Base-by-base conservation (phyloP, 768 basidiomycete species). In the Tremella fuciformis region DNA sequence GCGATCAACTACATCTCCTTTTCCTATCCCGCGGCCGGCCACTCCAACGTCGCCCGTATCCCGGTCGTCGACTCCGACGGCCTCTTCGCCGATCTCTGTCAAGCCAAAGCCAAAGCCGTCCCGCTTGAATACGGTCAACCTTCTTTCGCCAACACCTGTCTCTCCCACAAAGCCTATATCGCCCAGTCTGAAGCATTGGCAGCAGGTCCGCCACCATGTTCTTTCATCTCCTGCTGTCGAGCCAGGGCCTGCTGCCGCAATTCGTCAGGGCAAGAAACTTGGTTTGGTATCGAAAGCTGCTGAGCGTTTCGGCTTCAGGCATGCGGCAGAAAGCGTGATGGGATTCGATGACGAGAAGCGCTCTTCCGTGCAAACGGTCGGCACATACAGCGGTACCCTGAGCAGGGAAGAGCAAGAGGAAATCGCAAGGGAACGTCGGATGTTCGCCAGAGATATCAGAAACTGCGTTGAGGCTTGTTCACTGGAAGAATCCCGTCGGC, bases 161-260 rank as follows among this genome's bases (percentile, higher is more conserved):
- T 63, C 66, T 0, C 70, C 67, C 1, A 65, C 58, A 4, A 66
- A 63, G 49, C 42, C 61, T 6, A 54, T 70, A n/a, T 70, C 68
- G 3, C 71, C 71, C 3, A 60, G 64, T 24, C 57, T 70, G 38
- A 62, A 68, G 50, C 71, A 73, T 42, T 73, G 71, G 71, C 68
- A 70, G 26, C 69, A 70, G 39, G 68, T 73, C 50, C 64, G 71
- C 18, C n/a, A 50, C 8, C 66, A 70, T 51, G 71, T 73, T 13
- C 53, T 73, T 13, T 61, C 59, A 8, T 61, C 66, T 8, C 62
- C 64, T 16, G 50, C 48, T 8, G 64, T 66, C 22, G 64, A 65
- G 37, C 16, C 57, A 8, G 25, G 55, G 8, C 24, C 40, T 37
- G 41, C 52, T n/a, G 39, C 55, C 21, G 29, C 6, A 11, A 11